Evolutionary conservation across 2,329 filamentous ascomycete genomes (phyloP), one percentile per base, ranked within the genome.

Genomic region (Lasiodiplodia hormozganensis): DNA sequence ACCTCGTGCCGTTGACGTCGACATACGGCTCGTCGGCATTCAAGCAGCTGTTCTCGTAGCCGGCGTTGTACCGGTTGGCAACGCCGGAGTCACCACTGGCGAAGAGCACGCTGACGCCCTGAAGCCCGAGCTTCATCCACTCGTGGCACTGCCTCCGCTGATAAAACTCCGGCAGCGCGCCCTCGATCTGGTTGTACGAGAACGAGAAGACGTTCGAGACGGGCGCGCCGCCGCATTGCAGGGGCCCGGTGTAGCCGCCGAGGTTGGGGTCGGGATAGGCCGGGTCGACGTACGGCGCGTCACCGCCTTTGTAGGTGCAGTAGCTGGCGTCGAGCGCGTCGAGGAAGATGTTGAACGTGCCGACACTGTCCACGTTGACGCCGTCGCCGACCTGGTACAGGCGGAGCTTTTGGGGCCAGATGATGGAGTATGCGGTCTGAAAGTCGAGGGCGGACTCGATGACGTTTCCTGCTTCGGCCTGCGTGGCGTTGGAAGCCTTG

Each of bases 181-280:
- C 76, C 76, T 89, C 87, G 53, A 84, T 81, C 52, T 84, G 84
- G 57, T 86, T 86, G 73, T 88, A 88, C 3, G 84, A 86, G 71
- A 89, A 85, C 47, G 82, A 84, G 69, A 88, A 82, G 7, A 88
- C 86, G 70, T 87, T 86, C 11, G 86, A 85, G 2, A 86, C 84
- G 71, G 83, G 80, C 77, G 83, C 86, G 23, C 82, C 79, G 8
- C 83, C 83, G 68, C 84, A 85, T 62, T 82, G 78, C 14, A 80
- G 72, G 3, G 75, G 72, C 14, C 84, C 84, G 65, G 83, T 82
- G 76, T 87, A 88, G 8, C 85, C 86, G 12, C 78, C 82, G n/a
- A 77, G 78, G 11, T 75, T 74, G 3, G 80, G 76, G 70, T 86
- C 81, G 0, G 85, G 86, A 71, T 88, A 87, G 5, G 76, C 76